Conservation (phyloP, 768 basidiomycete genomes). For the Amylocystis lapponica region DNA sequence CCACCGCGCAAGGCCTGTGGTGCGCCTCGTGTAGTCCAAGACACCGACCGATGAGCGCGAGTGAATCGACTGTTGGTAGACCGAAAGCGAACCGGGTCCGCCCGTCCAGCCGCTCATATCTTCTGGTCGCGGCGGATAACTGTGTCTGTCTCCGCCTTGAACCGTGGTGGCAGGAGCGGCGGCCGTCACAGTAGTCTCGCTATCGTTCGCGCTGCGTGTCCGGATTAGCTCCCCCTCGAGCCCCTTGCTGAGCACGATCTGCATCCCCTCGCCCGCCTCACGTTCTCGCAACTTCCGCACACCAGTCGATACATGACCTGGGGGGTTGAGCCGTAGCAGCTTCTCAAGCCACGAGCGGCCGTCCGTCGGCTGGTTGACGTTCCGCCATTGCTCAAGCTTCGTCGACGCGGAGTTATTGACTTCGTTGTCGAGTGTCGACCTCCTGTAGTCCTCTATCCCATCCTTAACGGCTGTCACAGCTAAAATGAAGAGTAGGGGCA, state of each 20-base stretch:
- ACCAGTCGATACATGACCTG: slow-evolving; percentile 77
- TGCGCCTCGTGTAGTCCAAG: slow-evolving; percentile 70
- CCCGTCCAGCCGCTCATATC: slow-evolving; percentile 11
- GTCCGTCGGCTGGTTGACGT: slow-evolving; percentile 83
- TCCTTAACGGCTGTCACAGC: slow-evolving; percentile 92
- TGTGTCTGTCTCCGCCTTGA: slow-evolving; percentile 50
- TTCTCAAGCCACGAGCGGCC: slow-evolving; percentile 71
- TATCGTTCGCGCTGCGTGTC: slow-evolving; percentile 27
- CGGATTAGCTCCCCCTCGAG: slow-evolving; percentile 30
- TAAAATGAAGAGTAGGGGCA: slow-evolving; percentile 86
- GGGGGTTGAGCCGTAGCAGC: slow-evolving; percentile 61
- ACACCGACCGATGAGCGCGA: slow-evolving; percentile 62
- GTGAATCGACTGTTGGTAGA: slow-evolving; percentile 51
- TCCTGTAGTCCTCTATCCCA: slow-evolving; percentile 93
- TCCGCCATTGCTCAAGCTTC: slow-evolving; percentile 82
- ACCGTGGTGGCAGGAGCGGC: slow-evolving; percentile 31
- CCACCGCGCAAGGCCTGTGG: slow-evolving; percentile 75
- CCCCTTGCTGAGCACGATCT: slow-evolving; percentile 52
- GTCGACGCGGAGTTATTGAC: slow-evolving; percentile 95
- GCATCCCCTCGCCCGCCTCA: slow-evolving; percentile 63
- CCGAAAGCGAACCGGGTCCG: slow-evolving; percentile 32
- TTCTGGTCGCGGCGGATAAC: slow-evolving; percentile 45
- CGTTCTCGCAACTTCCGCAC: slow-evolving; percentile 78
- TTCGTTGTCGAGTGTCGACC: slow-evolving; percentile 80
- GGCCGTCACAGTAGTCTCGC: too few species aligned